Evolutionary conservation across 2,329 filamentous ascomycete species (phyloP).

Genomic region (Cryphonectria radicalis): DNA sequence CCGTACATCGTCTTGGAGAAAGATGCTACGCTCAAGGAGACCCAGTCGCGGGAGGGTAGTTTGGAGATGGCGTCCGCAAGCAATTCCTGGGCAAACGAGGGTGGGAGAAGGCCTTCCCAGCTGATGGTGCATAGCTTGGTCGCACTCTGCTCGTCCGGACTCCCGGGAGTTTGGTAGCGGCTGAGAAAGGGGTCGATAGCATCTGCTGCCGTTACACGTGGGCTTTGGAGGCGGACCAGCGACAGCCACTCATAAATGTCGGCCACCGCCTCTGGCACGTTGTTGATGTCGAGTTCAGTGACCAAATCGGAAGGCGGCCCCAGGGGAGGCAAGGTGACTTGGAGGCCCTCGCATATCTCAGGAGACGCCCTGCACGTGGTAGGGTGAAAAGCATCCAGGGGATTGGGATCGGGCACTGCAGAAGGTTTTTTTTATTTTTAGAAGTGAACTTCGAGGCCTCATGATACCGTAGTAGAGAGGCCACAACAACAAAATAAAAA

Average conservation of each 20-base stretch:
- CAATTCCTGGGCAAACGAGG: conserved; percentile 55
- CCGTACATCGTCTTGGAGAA: conserved; percentile 52
- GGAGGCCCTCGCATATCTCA: conserved; percentile 35
- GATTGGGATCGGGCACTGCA: conserved; percentile 54
- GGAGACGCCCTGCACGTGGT: conserved; percentile 46
- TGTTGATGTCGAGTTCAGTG: conserved; percentile 45
- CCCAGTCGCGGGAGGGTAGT: conserved; percentile 55
- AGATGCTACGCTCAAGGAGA: conserved; percentile 56
- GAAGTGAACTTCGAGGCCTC: background rate
- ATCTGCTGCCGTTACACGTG: conserved; percentile 62
- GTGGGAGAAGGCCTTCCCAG: conserved; percentile 63
- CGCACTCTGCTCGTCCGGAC: conserved; percentile 32
- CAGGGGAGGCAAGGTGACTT: conserved; percentile 41
- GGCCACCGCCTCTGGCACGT: conserved; percentile 65
- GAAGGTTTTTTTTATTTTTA: conserved; percentile 1
- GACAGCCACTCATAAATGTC: conserved; percentile 77
- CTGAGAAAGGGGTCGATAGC: conserved; percentile 70
- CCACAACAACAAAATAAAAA: background rate
- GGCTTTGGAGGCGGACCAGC: conserved; percentile 67
- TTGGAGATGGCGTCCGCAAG: conserved; percentile 51
- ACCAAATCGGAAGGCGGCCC: conserved; percentile 39
- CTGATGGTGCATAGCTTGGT: conserved; percentile 54
- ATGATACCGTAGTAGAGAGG: background rate
- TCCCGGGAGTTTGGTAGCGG: conserved; percentile 64
- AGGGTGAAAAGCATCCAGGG: conserved; percentile 51